Percentiles rank a stretch among this genome's conserved stretches.
phyloP scores from a whole-genome alignment of 2,329 filamentous ascomycete genomes.

The Pseudogymnoascus sp. region DNA sequence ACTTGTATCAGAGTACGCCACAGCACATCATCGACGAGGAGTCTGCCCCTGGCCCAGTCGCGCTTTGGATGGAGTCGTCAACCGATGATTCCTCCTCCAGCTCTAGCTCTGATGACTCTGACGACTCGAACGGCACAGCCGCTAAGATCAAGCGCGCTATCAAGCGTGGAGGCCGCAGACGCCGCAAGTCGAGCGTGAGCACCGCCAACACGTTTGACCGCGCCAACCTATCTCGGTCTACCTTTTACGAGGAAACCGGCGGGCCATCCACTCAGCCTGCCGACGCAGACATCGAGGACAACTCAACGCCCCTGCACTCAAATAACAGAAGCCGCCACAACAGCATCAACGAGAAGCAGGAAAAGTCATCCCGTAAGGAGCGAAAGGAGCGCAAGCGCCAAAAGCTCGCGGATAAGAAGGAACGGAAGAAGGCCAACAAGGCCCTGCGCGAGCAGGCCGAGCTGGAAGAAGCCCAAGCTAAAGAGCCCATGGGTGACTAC shows the following conservation, averaged over 20 bases:
- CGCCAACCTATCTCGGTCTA: constrained; percentile 9
- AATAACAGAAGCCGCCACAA: constrained; percentile 20
- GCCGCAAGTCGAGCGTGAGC: constrained; percentile 62
- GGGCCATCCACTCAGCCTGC: neutral
- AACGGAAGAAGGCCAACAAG: constrained; percentile 15
- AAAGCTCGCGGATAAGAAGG: constrained; percentile 32
- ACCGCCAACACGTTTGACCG: constrained; percentile 7
- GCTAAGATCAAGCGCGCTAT: constrained; percentile 71
- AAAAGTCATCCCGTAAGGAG: constrained; percentile 24
- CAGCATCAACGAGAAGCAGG: constrained; percentile 16
- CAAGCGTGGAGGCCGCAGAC: constrained; percentile 48
- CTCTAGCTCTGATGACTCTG: constrained; percentile 62
- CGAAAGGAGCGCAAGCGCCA: constrained; percentile 32
- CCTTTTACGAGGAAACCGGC: constrained; percentile 13
- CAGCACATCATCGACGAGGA: constrained; percentile 91
- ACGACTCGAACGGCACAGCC: constrained; percentile 62
- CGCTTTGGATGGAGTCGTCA: constrained; percentile 71
- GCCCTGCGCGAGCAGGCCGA: constrained; percentile 9
- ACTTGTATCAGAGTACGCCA: constrained; percentile 86
- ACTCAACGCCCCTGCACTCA: neutral
- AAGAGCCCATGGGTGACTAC: constrained; percentile 18
- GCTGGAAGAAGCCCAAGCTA: constrained; percentile 8
- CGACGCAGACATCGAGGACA: neutral
- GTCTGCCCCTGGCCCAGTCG: constrained; percentile 74
- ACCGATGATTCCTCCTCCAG: constrained; percentile 51